These are phyloP conservation scores for Chaetoceros tenuissimus DNA, from an alignment of 108 stramenopile species.

Conservation along the genomic window DNA sequence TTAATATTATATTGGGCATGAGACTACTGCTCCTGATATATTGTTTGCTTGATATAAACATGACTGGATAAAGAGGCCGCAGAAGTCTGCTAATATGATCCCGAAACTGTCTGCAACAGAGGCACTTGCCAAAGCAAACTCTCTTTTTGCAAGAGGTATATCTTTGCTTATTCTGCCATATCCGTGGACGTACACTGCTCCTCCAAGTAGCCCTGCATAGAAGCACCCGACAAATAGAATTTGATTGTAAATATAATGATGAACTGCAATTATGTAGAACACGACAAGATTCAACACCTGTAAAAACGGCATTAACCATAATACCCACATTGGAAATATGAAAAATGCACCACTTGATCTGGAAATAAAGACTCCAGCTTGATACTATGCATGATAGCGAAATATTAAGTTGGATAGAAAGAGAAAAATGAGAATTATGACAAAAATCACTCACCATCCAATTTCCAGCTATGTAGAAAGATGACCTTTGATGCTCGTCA, in stretches of 20 bases:
- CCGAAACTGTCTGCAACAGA: conserved; percentile 62
- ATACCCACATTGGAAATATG: conserved; percentile 24
- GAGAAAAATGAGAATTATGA: neutral
- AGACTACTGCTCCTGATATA: conserved; percentile 52
- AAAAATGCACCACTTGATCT: conserved; percentile 52
- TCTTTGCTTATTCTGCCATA: conserved; percentile 50
- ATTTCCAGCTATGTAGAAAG: conserved; percentile 63
- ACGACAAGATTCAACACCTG: conserved; percentile 57
- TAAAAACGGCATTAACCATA: conserved; percentile 66
- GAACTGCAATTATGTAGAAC: conserved; percentile 34
- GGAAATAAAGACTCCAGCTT: conserved; percentile 67
- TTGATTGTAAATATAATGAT: conserved; percentile 24
- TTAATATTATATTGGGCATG: conserved; percentile 26
- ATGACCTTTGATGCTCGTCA: conserved; percentile 26
- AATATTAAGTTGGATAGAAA: neutral
- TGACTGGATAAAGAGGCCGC: conserved; percentile 61
- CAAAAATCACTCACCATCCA: conserved; percentile 25
- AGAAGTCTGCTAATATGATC: conserved; percentile 49
- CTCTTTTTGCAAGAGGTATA: conserved; percentile 35
- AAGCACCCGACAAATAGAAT: conserved; percentile 38
- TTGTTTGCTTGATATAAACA: conserved; percentile 57
- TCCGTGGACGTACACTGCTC: conserved; percentile 72
- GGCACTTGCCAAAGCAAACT: conserved; percentile 64
- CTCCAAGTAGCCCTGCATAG: conserved; percentile 65
- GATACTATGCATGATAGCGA: conserved; percentile 25